Evolutionary conservation across 495 filamentous ascomycete genomes (phyloP), one percentile per base, ranked within the genome.

Genomic region (Neurospora sp.): DNA sequence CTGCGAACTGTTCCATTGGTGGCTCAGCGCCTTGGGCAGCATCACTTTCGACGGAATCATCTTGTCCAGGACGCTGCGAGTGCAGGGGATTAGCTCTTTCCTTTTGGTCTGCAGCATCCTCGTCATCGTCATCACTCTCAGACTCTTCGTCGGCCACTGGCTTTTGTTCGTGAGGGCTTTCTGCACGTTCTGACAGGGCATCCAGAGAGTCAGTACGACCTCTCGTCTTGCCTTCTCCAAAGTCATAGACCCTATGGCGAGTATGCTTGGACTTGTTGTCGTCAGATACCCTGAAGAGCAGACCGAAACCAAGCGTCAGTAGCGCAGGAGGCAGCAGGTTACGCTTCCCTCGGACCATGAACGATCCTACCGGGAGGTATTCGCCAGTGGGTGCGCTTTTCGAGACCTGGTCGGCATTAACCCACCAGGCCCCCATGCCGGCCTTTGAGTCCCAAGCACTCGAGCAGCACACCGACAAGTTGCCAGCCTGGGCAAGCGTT

Each of bases 381-480:
- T 94, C 96, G n/a, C 95, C 95, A 2, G 87, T 87, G 0, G 88
- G 84, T 0, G 90, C 89, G 49, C 88, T 92, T 83, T 98, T 98
- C 3, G 93, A 92, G 0, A 98, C 93, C 78, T 98, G 95, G 72
- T 93, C 89, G 14, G 92, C 90, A 70, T 90, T 87, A 0, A 94
- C 94, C 96, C 96, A 99, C 90, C 92, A 99, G 16, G 95, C 94
- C 8, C 91, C 90, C 94, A 98, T 96, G 11, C 92, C 89, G 6
- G 94, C 94, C 82, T 98, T 99, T 0, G 93, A 95, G 70, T 98
- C 96, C 96, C 96, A 99, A 2, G 94, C 95, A 69, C 81, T 90
- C 1, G 94, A 97, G 39, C 92, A 93, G 69, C 91, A 90, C 37
- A 98, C 93, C 3, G 91, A 90, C 20, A 98, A 78, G 71, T 89